A percentile compares a stretch with the other conserved stretches of the same genome.
phyloP scores from a whole-genome alignment of 2,329 filamentous ascomycete species.

The Lachnellula hyalina region DNA sequence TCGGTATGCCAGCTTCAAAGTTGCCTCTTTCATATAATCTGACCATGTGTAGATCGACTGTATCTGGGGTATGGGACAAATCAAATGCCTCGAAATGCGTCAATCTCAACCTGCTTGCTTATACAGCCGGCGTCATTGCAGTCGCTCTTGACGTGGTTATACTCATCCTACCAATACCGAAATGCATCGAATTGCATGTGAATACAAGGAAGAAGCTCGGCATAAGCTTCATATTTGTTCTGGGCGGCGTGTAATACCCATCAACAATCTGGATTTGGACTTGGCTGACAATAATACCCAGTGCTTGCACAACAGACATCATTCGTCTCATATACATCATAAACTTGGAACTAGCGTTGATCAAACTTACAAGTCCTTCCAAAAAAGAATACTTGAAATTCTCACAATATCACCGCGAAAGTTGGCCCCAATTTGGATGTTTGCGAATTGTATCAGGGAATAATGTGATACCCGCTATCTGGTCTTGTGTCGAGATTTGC shows the following conservation, averaged over 20 bases:
- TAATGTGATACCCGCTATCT: constrained; percentile 23
- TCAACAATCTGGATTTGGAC: background rate
- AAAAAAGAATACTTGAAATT: background rate
- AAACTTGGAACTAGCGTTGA: constrained; percentile 15
- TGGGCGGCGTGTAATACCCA: constrained; percentile 57
- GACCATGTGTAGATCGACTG: constrained; percentile 6
- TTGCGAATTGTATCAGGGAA: constrained; percentile 12
- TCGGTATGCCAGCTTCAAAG: constrained; percentile 6
- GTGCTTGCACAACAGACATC: constrained; percentile 22
- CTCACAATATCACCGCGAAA: background rate
- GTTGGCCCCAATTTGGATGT: background rate
- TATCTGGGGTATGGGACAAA: constrained; percentile 13
- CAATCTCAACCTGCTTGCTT: constrained; percentile 58
- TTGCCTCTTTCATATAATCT: background rate
- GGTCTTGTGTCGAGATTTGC: constrained; percentile 27
- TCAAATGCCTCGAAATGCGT: constrained; percentile 41
- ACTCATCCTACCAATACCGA: constrained; percentile 59
- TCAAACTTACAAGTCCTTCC: constrained; percentile 18
- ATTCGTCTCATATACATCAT: constrained; percentile 23
- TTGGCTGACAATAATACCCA: background rate
- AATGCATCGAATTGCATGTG: constrained; percentile 56
- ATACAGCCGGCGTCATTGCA: constrained; percentile 62
- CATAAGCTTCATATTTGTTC: constrained; percentile 60
- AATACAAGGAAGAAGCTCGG: constrained; percentile 63
- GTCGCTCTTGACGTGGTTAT: constrained; percentile 64